phyloP scores from a whole-genome alignment of 2,329 filamentous ascomycete genomes.

The Aspergillus novoparasiticus region DNA sequence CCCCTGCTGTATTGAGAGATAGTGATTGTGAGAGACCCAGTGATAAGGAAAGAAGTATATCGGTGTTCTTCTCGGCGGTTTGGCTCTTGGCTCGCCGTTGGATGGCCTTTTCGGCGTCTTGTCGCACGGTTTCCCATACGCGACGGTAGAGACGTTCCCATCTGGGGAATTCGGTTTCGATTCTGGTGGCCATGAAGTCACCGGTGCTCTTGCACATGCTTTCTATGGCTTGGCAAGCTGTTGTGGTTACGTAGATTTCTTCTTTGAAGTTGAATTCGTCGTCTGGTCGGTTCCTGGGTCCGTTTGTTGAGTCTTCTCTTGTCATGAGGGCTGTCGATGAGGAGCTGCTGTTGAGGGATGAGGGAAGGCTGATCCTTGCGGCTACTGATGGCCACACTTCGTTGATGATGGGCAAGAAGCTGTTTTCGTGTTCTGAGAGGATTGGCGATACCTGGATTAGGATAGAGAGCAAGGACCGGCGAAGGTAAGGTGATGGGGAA shows the following conservation, averaged over 20 bases:
- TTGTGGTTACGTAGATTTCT: slow-evolving; percentile 60
- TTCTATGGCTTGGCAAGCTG: slow-evolving; percentile 69
- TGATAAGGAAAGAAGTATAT: slow-evolving; percentile 11
- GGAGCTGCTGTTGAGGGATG: slow-evolving; percentile 60
- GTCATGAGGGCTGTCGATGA: slow-evolving; percentile 27
- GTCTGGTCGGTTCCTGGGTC: slow-evolving; percentile 46
- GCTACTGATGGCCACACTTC: slow-evolving; percentile 82
- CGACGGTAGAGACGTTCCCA: slow-evolving; percentile 45
- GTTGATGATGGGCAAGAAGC: slow-evolving; percentile 86
- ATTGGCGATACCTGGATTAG: slow-evolving; percentile 72
- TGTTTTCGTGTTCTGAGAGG: slow-evolving; percentile 74
- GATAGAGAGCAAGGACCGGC: slow-evolving; percentile 76
- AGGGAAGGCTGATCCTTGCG: slow-evolving; percentile 38
- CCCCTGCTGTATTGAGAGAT: slow-evolving; percentile 20
- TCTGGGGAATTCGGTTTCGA: slow-evolving; percentile 67
- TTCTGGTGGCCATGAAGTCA: slow-evolving; percentile 75
- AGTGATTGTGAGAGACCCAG: slow-evolving; percentile 26
- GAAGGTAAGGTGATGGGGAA: slow-evolving; percentile 76
- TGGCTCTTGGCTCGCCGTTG: slow-evolving; percentile 29
- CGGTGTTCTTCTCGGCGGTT: neutral
- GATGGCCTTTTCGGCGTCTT: slow-evolving; percentile 39
- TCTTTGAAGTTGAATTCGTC: slow-evolving; percentile 35
- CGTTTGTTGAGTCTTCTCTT: slow-evolving; percentile 20
- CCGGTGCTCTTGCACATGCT: slow-evolving; percentile 72
- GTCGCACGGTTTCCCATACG: slow-evolving; percentile 40